A percentile compares a stretch with the other conserved stretches of the same genome.
These are phyloP conservation scores for Capronia americana DNA, from an alignment of 2,329 filamentous ascomycete genomes.

Conservation along the genomic window DNA sequence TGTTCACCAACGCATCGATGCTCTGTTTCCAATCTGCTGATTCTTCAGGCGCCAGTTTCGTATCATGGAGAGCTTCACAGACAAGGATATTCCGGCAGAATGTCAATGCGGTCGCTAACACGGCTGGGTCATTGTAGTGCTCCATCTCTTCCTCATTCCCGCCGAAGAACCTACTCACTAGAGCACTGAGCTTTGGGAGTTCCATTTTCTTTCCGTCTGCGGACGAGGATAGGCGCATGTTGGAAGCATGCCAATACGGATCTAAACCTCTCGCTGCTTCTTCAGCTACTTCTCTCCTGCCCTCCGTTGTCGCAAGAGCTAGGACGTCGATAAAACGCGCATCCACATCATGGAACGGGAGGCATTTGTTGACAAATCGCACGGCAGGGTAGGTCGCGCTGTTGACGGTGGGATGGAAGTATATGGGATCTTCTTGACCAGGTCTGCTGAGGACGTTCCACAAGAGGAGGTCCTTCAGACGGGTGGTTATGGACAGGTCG, in stretches of 20 bases:
- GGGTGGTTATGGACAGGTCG: conserved; percentile 47
- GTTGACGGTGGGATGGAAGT: conserved; percentile 60
- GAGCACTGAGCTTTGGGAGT: conserved; percentile 54
- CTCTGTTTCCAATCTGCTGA: conserved; percentile 86
- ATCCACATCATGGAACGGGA: conserved; percentile 77
- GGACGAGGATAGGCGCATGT: conserved; percentile 23
- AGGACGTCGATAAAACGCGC: conserved; percentile 89
- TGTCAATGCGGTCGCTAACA: conserved; percentile 71
- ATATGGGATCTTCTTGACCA: conserved; percentile 48
- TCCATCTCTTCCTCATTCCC: conserved; percentile 45
- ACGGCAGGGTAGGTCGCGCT: conserved; percentile 82
- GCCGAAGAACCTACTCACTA: conserved; percentile 55
- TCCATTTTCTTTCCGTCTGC: conserved; percentile 13
- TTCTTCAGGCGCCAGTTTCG: conserved; percentile 57
- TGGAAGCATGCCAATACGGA: conserved; percentile 67
- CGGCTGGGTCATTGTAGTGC: conserved; percentile 49
- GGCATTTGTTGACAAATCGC: conserved; percentile 87
- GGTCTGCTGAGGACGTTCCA: conserved; percentile 66
- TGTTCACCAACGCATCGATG: conserved; percentile 59
- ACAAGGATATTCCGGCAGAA: conserved; percentile 71
- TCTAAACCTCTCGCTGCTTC: conserved; percentile 89
- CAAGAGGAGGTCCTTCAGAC: conserved; percentile 66
- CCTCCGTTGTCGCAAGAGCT: conserved; percentile 74
- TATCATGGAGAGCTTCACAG: conserved; percentile 60
- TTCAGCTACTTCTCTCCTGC: conserved; percentile 83